Evolutionary conservation across 352 stramenopile species (phyloP), one percentile per base, ranked within the genome.

Genomic region (Elongisporangium senticosum): DNA sequence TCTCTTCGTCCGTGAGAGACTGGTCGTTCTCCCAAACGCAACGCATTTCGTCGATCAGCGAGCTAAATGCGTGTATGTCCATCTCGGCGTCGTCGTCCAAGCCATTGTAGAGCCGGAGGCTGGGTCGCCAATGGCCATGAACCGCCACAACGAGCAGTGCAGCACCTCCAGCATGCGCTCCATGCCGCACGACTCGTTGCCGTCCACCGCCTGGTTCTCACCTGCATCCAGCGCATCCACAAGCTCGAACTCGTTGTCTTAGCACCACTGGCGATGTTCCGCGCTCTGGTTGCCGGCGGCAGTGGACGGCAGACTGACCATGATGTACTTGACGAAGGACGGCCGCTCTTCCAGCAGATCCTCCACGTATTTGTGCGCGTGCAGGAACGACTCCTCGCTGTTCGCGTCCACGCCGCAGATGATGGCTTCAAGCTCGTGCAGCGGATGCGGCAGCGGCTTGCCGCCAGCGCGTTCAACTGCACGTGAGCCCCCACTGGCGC

Each of bases 61-160:
- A 61, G 33, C 71, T 82, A 56, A 93, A 89, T 52, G 79, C 71
- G 23, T 64, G 67, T 67, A 89, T 78, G 51, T 86, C 78, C 2
- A 78, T 43, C 53, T 89, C 66, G 33, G 77, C 74, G 17, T 78
- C 68, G n/a, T 71, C 63, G 1, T 64, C 55, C 33, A 43, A 6
- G 33, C 33, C 33, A n/a, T n/a, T n/a, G n/a, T n/a, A n/a, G n/a
- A n/a, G 33, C 33, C 33, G 1, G 17, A 24, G 7, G 68, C 57
- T 0, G 55, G 56, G 55, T 54, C 55, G 1, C 65, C 59, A 68
- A 81, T 86, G 55, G 80, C 72, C 77, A 93, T 91, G 2, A 81
- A 89, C 14, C 59, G 58, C 83, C 83, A 93, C 75, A 91, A 86
- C 50, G 79, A 90, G 64, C 81, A 90, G 20, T 93, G 69, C 50